A percentile compares a stretch with the other conserved stretches of the same genome.
Evolutionary conservation across 2,329 filamentous ascomycete species (phyloP).

Genomic region (Elsinoe necatrix): DNA sequence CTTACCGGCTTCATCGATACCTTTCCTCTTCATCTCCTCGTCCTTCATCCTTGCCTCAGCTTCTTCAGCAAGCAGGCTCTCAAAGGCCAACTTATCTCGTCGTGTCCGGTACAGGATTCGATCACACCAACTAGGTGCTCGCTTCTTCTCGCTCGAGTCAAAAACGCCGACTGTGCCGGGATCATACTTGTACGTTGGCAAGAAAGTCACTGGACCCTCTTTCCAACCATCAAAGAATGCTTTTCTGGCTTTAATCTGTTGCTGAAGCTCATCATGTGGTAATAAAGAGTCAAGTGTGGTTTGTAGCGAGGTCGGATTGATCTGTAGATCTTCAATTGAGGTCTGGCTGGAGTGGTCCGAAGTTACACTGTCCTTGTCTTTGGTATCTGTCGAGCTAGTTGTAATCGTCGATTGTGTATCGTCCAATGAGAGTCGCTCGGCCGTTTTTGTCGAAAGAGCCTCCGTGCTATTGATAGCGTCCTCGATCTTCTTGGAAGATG

Average conservation of each 20-base stretch:
- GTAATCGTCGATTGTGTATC: slow-evolving; percentile 5
- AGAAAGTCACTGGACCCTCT: slow-evolving; percentile 77
- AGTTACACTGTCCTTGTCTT: neutral
- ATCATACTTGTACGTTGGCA: slow-evolving; percentile 97
- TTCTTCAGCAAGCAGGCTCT: slow-evolving; percentile 55
- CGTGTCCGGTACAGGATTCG: slow-evolving; percentile 79
- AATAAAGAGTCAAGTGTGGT: slow-evolving; percentile 80
- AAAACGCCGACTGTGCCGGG: slow-evolving; percentile 86
- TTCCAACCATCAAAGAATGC: slow-evolving; percentile 86
- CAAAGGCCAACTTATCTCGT: slow-evolving; percentile 58
- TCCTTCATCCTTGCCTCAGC: slow-evolving; percentile 63
- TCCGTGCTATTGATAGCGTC: slow-evolving; percentile 23
- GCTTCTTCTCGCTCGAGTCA: slow-evolving; percentile 88
- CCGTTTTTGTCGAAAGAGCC: neutral
- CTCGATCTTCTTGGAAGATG: slow-evolving; percentile 29
- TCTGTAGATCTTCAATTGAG: slow-evolving; percentile 3
- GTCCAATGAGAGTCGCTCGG: neutral
- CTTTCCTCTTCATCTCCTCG: slow-evolving; percentile 74
- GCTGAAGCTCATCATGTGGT: slow-evolving; percentile 77
- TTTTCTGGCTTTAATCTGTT: slow-evolving; percentile 65
- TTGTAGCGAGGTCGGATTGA: slow-evolving; percentile 75
- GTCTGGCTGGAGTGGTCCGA: neutral
- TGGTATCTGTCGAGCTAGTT: slow-evolving; percentile 3
- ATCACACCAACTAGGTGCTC: slow-evolving; percentile 94
- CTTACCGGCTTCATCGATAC: slow-evolving; percentile 62